A percentile compares a stretch with the other conserved stretches of the same genome.
phyloP scores from a whole-genome alignment of 345 rosid genomes.

The Tarenaya hassleriana region DNA sequence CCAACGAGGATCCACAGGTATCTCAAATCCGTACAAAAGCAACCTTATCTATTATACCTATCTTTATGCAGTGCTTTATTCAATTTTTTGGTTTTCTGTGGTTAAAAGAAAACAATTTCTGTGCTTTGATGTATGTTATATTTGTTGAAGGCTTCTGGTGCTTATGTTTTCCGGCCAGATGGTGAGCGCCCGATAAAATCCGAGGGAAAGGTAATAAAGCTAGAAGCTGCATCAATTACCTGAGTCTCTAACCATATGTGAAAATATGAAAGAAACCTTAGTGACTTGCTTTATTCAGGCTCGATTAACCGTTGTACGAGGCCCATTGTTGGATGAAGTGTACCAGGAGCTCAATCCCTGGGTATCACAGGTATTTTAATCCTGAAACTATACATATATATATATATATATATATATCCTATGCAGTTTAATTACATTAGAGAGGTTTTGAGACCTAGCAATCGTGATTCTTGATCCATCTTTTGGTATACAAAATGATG shows the following conservation, averaged over 20 bases:
- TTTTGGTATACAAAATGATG: conserved; percentile 5
- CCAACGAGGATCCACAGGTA: conserved; percentile 89
- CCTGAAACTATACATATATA: conserved; percentile 7
- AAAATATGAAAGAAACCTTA: conserved; percentile 17
- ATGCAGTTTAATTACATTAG: background rate
- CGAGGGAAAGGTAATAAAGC: conserved; percentile 41
- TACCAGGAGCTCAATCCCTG: conserved; percentile 66
- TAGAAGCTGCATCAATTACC: conserved; percentile 18
- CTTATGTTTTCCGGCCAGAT: conserved; percentile 92
- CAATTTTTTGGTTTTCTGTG: conserved; percentile 9
- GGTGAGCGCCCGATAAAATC: conserved; percentile 38
- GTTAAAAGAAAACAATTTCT: background rate
- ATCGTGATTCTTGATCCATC: conserved; percentile 8
- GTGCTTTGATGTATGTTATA: background rate
- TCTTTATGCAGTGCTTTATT: conserved; percentile 3
- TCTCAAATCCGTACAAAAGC: conserved; percentile 19
- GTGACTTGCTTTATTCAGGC: conserved; percentile 37
- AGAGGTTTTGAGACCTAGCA: conserved; percentile 1
- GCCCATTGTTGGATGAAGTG: conserved; percentile 83
- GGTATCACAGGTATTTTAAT: conserved; percentile 69
- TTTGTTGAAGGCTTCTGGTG: conserved; percentile 79
- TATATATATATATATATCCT: background rate
- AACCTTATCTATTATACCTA: conserved; percentile 5
- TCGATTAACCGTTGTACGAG: conserved; percentile 54
- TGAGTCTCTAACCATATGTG: conserved; percentile 7